Evolutionary conservation across 148 eudicot species (phyloP).

Genomic region (Fagopyrum homotropicum): DNA sequence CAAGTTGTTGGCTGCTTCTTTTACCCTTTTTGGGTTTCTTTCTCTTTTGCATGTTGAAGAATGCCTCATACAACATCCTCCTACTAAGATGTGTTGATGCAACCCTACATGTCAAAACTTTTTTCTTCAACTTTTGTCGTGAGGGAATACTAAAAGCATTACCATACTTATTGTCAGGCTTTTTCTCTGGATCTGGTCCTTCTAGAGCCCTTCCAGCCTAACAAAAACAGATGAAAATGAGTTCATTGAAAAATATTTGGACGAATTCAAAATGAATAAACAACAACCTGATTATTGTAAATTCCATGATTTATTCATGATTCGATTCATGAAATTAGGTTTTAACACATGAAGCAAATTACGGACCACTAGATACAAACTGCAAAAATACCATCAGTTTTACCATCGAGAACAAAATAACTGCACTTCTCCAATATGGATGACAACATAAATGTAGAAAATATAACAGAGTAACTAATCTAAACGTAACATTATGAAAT

Average conservation of each 20-base stretch:
- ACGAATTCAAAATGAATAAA: not conserved
- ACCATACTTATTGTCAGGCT: conserved; percentile 12
- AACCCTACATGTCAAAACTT: conserved; percentile 23
- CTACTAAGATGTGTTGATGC: conserved; percentile 43
- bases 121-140: conserved; percentile 28
- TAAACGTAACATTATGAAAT: not conserved
- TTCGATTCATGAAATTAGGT: not conserved
- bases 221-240: not conserved
- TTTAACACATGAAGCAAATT: not conserved
- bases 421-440: not conserved
- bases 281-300: not conserved
- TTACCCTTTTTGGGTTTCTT: conserved; percentile 38
- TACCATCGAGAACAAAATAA: not conserved
- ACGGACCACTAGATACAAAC: not conserved
- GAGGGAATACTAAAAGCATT: conserved; percentile 17
- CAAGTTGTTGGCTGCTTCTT: conserved; percentile 16
- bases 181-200: conserved; percentile 10
- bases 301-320: not conserved
- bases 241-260: not conserved
- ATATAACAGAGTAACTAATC: not conserved
- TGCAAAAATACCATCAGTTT: not conserved
- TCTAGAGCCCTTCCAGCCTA: not conserved
- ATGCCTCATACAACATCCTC: conserved; percentile 39
- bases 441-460: not conserved
- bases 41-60: conserved; percentile 36